Conservation (phyloP, 345 rosid species). For the Gossypium longicalyx region DNA sequence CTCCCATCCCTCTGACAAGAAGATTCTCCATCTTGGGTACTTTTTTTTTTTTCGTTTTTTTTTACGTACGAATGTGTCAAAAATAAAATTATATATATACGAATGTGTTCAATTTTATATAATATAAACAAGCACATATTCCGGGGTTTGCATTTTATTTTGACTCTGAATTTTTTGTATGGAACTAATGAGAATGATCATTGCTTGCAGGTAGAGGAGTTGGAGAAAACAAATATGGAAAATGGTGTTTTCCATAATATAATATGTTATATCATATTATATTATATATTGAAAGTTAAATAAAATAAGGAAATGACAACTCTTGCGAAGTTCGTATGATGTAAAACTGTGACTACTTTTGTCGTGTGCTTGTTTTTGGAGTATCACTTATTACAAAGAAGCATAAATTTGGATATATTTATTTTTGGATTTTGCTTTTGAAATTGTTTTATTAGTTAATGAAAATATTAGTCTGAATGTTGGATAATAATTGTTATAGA, state of each 20-base stretch:
- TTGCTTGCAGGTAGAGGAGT: background rate
- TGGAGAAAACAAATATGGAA: background rate
- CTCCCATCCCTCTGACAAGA: conserved; percentile 61
- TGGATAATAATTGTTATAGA: no score
- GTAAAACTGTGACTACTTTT: background rate
- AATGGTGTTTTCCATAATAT: background rate
- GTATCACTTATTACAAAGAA: background rate
- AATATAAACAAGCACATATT: background rate
- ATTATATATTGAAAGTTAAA: background rate
- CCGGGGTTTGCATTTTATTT: background rate
- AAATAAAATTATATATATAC: no score
- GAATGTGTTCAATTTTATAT: no score
- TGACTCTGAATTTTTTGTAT: background rate
- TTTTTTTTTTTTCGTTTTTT: background rate
- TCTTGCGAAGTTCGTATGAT: background rate
- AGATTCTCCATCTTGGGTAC: conserved; percentile 78
- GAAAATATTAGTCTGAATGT: no score
- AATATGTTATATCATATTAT: background rate
- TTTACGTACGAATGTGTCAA: background rate
- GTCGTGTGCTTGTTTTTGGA: background rate
- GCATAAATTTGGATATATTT: background rate
- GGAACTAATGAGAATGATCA: background rate
- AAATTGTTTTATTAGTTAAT: background rate
- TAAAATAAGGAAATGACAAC: background rate
- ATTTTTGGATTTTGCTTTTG: background rate